A percentile compares a stretch with the other conserved stretches of the same genome.
These are phyloP conservation scores for Huntiella omanensis DNA, from an alignment of 2,329 filamentous ascomycete species.

Conservation along the genomic window DNA sequence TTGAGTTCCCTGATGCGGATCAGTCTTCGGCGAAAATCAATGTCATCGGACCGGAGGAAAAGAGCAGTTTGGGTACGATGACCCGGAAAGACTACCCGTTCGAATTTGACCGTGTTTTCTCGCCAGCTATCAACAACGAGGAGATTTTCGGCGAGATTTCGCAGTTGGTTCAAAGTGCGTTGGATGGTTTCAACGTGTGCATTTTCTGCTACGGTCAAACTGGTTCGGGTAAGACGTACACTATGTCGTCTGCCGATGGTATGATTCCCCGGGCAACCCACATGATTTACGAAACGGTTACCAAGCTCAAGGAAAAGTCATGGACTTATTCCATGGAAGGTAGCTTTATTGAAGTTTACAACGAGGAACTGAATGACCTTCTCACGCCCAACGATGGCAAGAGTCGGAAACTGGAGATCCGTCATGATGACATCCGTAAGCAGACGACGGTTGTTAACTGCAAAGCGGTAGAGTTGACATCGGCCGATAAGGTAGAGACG, in stretches of 20 bases:
- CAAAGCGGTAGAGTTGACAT: slow-evolving; percentile 57
- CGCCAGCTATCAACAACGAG: slow-evolving; percentile 55
- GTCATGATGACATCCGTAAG: slow-evolving; percentile 65
- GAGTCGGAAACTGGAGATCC: slow-evolving; percentile 69
- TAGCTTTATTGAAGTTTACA: slow-evolving; percentile 94
- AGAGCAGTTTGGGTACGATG: slow-evolving; percentile 57
- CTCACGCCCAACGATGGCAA: slow-evolving; percentile 41
- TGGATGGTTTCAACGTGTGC: slow-evolving; percentile 96
- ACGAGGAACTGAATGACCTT: slow-evolving; percentile 87
- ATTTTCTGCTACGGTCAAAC: slow-evolving; percentile 99
- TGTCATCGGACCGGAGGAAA: slow-evolving; percentile 66
- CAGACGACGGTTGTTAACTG: slow-evolving; percentile 70
- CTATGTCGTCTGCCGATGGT: slow-evolving; percentile 78
- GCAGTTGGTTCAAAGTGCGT: slow-evolving; percentile 84
- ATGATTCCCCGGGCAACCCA: slow-evolving; percentile 90
- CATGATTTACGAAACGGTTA: slow-evolving; percentile 83
- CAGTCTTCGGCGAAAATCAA: slow-evolving; percentile 78
- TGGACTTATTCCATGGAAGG: slow-evolving; percentile 93
- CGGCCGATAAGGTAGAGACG: slow-evolving; percentile 57
- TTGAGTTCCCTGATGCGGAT: slow-evolving; percentile 55
- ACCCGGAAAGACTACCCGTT: slow-evolving; percentile 68
- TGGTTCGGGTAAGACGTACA: slow-evolving; percentile 88
- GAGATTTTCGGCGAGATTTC: slow-evolving; percentile 93
- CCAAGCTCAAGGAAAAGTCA: slow-evolving; percentile 67
- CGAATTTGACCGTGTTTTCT: slow-evolving; percentile 84